These are phyloP conservation scores for Bruguiera sexangula DNA, from an alignment of 345 rosid species.

Conservation along the genomic window DNA sequence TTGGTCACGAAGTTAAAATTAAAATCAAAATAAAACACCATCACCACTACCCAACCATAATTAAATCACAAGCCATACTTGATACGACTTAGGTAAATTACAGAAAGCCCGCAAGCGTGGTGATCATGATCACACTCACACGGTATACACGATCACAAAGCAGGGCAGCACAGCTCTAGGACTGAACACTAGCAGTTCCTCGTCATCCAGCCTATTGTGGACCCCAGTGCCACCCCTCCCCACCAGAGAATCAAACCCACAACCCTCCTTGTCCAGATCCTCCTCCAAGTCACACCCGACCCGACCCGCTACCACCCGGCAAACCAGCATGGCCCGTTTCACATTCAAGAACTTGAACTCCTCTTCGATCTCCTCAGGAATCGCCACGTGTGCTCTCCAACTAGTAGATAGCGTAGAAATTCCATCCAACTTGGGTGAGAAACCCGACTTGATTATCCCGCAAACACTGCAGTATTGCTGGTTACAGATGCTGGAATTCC, in stretches of 20 bases:
- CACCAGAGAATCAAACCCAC: conserved; percentile 67
- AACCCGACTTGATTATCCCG: conserved; percentile 74
- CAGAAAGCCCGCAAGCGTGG: no score
- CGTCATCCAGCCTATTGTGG: conserved; percentile 56
- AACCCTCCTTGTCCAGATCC: conserved; percentile 50
- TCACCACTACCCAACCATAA: background rate
- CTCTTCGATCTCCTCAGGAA: conserved; percentile 75
- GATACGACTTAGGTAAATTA: no score
- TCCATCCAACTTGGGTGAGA: conserved; percentile 88
- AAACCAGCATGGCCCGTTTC: conserved; percentile 85
- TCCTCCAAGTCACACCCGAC: conserved; percentile 58
- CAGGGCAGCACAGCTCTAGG: conserved; percentile 99
- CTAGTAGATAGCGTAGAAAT: conserved; percentile 71
- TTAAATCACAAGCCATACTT: background rate
- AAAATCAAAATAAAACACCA: background rate
- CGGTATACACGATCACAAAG: conserved; percentile 79
- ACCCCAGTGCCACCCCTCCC: conserved; percentile 54
- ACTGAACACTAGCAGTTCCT: conserved; percentile 82
- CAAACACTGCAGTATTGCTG: conserved; percentile 84
- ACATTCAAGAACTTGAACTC: conserved; percentile 94
- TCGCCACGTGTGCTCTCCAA: conserved; percentile 78
- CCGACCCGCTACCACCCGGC: conserved; percentile 83
- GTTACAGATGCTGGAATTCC: conserved; percentile 50
- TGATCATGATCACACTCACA: conserved; percentile 15
- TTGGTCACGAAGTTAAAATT: background rate